These are phyloP conservation scores for Agarophyton chilense DNA, from an alignment of 23 red algal species.

Conservation along the genomic window DNA sequence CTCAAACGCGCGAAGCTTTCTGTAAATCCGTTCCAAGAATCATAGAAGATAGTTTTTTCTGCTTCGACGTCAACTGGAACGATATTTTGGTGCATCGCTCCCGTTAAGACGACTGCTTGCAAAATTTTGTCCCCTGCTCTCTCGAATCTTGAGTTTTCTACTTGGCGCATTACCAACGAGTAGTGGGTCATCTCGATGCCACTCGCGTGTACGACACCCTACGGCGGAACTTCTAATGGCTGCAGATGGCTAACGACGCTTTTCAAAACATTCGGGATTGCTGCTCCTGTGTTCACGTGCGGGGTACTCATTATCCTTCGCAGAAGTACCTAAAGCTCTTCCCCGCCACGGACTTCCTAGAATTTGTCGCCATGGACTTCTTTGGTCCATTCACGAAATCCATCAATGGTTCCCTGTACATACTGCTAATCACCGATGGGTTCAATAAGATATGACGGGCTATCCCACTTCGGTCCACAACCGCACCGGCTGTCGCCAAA, in stretches of 20 bases:
- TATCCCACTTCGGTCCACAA: conserved; percentile 23
- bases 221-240: conserved; percentile 17
- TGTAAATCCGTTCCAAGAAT: background rate
- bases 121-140: background rate
- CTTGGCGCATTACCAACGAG: conserved; percentile 19
- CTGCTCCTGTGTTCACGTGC: conserved; percentile 2
- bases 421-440: conserved; percentile 35
- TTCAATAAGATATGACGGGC: conserved; percentile 21
- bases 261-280: conserved; percentile 4
- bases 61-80: conserved; percentile 4
- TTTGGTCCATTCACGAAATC: conserved; percentile 30
- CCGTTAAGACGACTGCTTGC: background rate
- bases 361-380: conserved; percentile 57
- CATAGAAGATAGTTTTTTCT: background rate
- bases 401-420: background rate
- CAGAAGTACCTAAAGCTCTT: conserved; percentile 20
- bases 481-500: background rate
- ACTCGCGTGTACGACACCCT: conserved; percentile 42
- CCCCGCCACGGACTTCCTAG: background rate
- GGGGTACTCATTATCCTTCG: background rate
- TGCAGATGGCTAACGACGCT: conserved; percentile 26
- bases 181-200: conserved; percentile 12
- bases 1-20: conserved; percentile 14
- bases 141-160: background rate
- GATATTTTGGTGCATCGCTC: background rate